Evolutionary conservation across 2,329 filamentous ascomycete species (phyloP), one percentile per base, ranked within the genome.

Genomic region (Apiospora hydei): DNA sequence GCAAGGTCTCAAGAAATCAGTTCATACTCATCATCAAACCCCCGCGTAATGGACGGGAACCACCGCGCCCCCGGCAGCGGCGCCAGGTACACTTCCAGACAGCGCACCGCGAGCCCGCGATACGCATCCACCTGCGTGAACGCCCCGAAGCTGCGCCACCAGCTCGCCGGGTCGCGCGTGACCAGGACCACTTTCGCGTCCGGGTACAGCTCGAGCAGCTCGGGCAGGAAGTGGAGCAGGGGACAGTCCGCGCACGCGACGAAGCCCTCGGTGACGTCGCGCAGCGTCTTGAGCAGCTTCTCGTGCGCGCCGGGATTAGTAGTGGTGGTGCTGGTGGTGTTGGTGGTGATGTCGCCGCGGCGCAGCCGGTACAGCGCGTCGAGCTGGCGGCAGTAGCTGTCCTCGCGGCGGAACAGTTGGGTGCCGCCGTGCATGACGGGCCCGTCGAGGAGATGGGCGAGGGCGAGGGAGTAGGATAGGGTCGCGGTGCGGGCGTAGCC

Each of bases 391-490:
- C 53, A 51, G 74, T 57, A 74, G 81, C 81, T 76, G 30, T 82
- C 81, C 71, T 82, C 78, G 38, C 81, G 77, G 3, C 75, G 75
- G 10, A 82, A 73, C 18, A 82, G 71, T 49, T 81, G 79, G 4
- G 79, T 86, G 53, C 86, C 86, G 68, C 85, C 84, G 74, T 88
- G 86, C 76, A 86, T 84, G 51, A 84, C 81, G 2, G 86, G 86
- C 0, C 84, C 85, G 64, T 84, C 75, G 14, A 87, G 83, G 1
- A 88, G 82, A 70, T 82, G 83, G 72, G 81, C 81, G 7, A 88
- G 78, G 1, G 86, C 86, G 53, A 82, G 76, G 49, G 82, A 82
- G 78, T 88, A 84, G 41, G 86, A 87, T 18, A 85, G 79, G 0
- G 85, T 87, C 11, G 85, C 86, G 3, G 85, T 88, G 57, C 86